phyloP scores from a whole-genome alignment of 345 rosid species.

The Populus davidiana region DNA sequence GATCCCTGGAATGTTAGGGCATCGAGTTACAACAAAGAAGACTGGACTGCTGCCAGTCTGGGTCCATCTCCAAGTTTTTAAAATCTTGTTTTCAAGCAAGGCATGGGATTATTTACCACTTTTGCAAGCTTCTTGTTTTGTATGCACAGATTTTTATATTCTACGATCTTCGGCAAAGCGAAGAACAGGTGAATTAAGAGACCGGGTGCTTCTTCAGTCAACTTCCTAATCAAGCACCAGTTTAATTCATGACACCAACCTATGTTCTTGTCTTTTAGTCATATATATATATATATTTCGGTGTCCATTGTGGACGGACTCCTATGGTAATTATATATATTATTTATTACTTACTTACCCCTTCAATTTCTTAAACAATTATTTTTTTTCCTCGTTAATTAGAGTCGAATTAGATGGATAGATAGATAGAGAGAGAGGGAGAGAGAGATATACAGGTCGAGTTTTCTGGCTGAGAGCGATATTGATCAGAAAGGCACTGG shows the following conservation, averaged over 20 bases:
- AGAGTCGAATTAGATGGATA: background rate
- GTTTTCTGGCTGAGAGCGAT: conserved; percentile 50
- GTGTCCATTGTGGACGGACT: background rate
- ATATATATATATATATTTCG: no score
- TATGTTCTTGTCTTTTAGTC: background rate
- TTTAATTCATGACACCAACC: no score
- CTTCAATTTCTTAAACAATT: background rate
- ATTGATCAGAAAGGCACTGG: conserved; percentile 40
- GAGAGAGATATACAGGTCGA: conserved; percentile 44
- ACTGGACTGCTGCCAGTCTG: no score
- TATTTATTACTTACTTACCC: background rate
- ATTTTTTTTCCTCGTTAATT: no score
- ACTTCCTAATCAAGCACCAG: background rate
- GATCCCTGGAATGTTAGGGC: no score
- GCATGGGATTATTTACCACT: background rate
- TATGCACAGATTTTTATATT: background rate
- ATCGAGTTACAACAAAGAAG: no score
- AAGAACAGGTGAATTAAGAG: background rate
- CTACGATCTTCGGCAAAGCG: background rate
- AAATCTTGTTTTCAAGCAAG: no score
- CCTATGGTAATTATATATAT: background rate
- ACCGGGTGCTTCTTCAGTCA: background rate
- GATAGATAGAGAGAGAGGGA: no score
- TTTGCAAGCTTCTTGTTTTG: background rate
- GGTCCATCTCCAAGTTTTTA: no score